Evolutionary conservation across 192 early-diverging fungal species (phyloP).

Genomic region (Coemansia aciculifera): DNA sequence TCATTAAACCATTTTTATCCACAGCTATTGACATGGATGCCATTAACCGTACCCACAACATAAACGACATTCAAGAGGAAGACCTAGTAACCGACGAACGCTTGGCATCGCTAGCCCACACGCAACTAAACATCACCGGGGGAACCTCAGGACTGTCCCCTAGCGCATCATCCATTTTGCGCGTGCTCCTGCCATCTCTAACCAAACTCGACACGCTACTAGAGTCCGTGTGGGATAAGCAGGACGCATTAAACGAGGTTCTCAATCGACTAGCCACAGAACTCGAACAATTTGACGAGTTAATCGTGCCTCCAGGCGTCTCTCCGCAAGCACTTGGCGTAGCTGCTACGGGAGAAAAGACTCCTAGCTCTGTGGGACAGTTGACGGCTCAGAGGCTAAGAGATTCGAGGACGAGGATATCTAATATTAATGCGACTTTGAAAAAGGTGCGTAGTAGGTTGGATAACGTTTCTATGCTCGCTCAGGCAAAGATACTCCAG

Average conservation of each 20-base stretch:
- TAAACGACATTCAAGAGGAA: not conserved
- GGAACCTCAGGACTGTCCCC: slow-evolving; percentile 6
- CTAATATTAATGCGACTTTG: slow-evolving; percentile 34
- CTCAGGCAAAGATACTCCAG: slow-evolving; percentile 46
- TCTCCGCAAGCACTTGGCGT: not conserved
- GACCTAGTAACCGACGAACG: not conserved
- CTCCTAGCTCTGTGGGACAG: slow-evolving; percentile 14
- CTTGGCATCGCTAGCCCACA: slow-evolving; percentile 3
- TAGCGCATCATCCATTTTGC: slow-evolving; percentile 46
- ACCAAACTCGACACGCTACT: slow-evolving; percentile 37
- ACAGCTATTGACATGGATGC: not conserved
- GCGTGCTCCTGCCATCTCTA: slow-evolving; percentile 44
- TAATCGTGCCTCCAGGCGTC: slow-evolving; percentile 24
- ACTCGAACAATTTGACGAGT: slow-evolving; percentile 53
- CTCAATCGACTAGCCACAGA: slow-evolving; percentile 42
- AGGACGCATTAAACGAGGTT: slow-evolving; percentile 43
- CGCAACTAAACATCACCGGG: not conserved
- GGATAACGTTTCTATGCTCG: slow-evolving; percentile 51
- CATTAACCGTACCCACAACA: not conserved
- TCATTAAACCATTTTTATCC: not conserved
- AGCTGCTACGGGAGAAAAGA: not conserved
- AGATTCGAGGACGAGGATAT: slow-evolving; percentile 30
- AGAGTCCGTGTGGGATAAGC: slow-evolving; percentile 46
- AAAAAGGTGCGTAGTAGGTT: slow-evolving; percentile 42
- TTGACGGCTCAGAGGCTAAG: slow-evolving; percentile 31